Percentiles rank a stretch among this genome's conserved stretches.
Conservation (phyloP, 768 basidiomycete species). For the Hericium coralloides region DNA sequence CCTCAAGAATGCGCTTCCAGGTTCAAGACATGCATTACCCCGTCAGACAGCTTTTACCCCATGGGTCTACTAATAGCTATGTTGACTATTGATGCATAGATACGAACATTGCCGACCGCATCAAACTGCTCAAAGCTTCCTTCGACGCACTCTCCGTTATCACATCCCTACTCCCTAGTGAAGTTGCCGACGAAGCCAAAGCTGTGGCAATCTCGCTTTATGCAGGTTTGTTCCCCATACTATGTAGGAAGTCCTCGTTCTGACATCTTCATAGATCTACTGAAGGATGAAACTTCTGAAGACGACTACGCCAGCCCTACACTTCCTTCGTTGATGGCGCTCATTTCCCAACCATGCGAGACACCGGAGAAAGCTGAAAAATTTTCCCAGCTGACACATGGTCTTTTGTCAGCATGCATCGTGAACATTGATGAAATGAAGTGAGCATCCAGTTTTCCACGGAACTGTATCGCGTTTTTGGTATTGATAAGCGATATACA, state of each 20-base stretch:
- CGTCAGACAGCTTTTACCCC: background rate
- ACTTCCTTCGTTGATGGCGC: slow-evolving; percentile 66
- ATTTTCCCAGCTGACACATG: slow-evolving; percentile 60
- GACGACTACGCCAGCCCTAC: slow-evolving; percentile 76
- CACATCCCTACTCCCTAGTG: slow-evolving; percentile 43
- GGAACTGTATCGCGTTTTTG: background rate
- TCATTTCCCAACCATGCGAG: slow-evolving; percentile 44
- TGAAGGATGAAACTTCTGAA: slow-evolving; percentile 79
- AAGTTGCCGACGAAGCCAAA: slow-evolving; percentile 65
- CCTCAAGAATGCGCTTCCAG: slow-evolving; percentile 61
- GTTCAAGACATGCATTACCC: slow-evolving; percentile 42
- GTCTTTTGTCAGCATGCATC: slow-evolving; percentile 77
- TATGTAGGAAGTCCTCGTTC: background rate
- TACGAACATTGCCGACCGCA: slow-evolving; percentile 44
- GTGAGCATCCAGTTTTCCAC: slow-evolving; percentile 31
- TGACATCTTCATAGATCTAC: slow-evolving; percentile 41
- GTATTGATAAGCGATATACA: slow-evolving; percentile 20
- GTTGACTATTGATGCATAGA: slow-evolving; percentile 24
- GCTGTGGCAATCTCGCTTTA: slow-evolving; percentile 76
- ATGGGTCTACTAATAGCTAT: background rate
- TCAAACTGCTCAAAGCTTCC: slow-evolving; percentile 53
- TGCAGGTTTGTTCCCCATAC: slow-evolving; percentile 38
- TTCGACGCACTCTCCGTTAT: slow-evolving; percentile 56
- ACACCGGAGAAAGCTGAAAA: slow-evolving; percentile 30
- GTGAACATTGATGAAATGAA: slow-evolving; percentile 88